phyloP scores from a whole-genome alignment of 2,329 filamentous ascomycete species.

The Pseudogymnoascus sp. region DNA sequence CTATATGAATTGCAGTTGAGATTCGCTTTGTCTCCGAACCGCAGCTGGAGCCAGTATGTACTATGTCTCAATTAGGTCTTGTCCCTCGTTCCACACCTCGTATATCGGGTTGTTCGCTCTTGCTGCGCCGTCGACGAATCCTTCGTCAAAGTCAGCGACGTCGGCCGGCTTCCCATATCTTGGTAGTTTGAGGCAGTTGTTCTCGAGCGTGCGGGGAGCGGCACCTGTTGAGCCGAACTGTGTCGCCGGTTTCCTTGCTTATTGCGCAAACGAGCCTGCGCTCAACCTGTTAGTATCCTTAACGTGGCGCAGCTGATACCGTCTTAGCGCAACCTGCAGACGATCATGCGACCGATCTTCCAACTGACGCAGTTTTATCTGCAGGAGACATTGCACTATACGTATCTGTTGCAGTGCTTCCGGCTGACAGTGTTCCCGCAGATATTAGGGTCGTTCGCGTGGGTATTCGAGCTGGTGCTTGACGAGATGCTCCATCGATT shows the following conservation, averaged over 20 bases:
- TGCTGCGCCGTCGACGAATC: constrained; percentile 38
- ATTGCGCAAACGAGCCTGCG: constrained; percentile 29
- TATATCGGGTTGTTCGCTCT: constrained; percentile 42
- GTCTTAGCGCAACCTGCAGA: neutral
- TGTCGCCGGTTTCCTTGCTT: constrained; percentile 28
- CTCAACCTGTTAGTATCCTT: constrained; percentile 17
- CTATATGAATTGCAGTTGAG: too few relatives aligned
- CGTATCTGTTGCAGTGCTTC: neutral
- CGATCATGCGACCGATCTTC: neutral
- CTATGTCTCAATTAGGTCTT: constrained; percentile 20
- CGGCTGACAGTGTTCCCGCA: neutral
- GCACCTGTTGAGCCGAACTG: constrained; percentile 31
- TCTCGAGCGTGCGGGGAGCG: constrained; percentile 21
- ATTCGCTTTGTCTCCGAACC: too few relatives aligned
- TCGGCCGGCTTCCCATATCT: constrained; percentile 38
- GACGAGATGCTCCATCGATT: neutral
- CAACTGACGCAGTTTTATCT: neutral
- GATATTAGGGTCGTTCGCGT: neutral
- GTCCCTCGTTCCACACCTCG: constrained; percentile 35
- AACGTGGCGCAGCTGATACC: too few relatives aligned
- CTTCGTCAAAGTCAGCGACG: constrained; percentile 28
- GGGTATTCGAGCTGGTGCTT: neutral
- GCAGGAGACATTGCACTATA: neutral
- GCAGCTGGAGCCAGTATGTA: too few relatives aligned
- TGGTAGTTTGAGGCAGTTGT: constrained; percentile 19